Percentiles rank a stretch among this genome's conserved stretches.
Conservation (phyloP, 1,284 basidiomycete genomes). For the Cutaneotrichosporon sp. region DNA sequence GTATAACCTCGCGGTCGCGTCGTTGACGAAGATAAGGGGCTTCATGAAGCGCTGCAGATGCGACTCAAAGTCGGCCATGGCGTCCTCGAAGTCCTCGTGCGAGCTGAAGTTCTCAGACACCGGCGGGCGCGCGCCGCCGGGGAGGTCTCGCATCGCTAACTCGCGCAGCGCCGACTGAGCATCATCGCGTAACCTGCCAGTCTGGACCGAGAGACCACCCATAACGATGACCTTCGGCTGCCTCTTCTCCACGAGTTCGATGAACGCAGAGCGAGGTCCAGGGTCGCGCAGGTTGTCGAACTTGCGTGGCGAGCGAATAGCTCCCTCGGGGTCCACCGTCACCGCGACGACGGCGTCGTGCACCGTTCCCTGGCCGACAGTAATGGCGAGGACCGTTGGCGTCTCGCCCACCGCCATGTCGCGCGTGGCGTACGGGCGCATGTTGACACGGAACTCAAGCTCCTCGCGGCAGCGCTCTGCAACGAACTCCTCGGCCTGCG, state of each 20-base stretch:
- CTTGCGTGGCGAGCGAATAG: conserved; percentile 80
- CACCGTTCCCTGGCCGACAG: conserved; percentile 92
- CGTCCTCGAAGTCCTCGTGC: conserved; percentile 42
- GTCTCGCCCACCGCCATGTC: conserved; percentile 68
- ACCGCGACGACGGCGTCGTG: conserved; percentile 84
- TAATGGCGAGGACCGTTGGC: conserved; percentile 84
- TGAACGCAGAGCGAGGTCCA: conserved; percentile 64
- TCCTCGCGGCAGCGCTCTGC: conserved; percentile 66
- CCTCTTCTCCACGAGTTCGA: conserved; percentile 74
- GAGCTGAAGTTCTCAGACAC: conserved; percentile 36
- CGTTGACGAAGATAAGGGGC: conserved; percentile 79
- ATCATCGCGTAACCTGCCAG: conserved; percentile 58
- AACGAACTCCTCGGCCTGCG: conserved; percentile 84
- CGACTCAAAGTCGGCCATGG: conserved; percentile 36
- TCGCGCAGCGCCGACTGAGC: conserved; percentile 57
- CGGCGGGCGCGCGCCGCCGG: conserved; percentile 35
- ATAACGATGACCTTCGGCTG: conserved; percentile 86
- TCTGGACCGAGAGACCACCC: conserved; percentile 82
- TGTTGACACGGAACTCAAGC: conserved; percentile 62
- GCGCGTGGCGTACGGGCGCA: conserved; percentile 67
- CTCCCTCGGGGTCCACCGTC: conserved; percentile 82
- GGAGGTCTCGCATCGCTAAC: conserved; percentile 33
- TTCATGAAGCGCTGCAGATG: conserved; percentile 50
- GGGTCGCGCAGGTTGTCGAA: conserved; percentile 80
- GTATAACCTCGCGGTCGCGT: conserved; percentile 91